Evolutionary conservation across 2,329 filamentous ascomycete genomes (phyloP).

Genomic region (Sodiomyces alkalinus): DNA sequence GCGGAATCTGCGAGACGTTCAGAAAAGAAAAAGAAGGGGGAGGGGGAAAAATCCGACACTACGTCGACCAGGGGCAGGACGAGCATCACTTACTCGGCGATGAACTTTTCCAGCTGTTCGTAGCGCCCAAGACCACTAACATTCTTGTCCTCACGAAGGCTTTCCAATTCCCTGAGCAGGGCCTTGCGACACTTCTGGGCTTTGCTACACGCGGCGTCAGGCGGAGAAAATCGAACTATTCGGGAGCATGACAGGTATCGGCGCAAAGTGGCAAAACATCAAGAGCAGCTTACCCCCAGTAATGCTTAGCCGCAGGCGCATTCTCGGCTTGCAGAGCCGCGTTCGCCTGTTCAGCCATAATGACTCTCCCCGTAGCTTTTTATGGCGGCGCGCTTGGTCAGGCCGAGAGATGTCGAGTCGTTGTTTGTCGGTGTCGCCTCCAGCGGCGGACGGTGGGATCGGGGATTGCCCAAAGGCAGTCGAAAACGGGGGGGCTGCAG

Average conservation of each 20-base stretch:
- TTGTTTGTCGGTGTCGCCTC: neutral
- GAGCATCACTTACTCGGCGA: conserved; percentile 22
- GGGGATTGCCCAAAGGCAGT: no score
- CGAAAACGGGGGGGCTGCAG: no score
- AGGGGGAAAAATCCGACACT: neutral
- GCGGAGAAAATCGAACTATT: no score
- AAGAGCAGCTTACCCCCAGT: no score
- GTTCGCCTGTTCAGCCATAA: no score
- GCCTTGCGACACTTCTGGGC: conserved; percentile 27
- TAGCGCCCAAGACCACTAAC: conserved; percentile 25
- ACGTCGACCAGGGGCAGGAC: no score
- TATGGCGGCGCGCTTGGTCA: neutral
- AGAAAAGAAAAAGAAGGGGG: neutral
- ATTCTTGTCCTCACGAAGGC: conserved; percentile 20
- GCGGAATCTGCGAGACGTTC: conserved; percentile 41
- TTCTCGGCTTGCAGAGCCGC: no score
- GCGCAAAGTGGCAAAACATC: no score
- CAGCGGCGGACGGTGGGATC: neutral
- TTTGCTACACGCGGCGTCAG: no score
- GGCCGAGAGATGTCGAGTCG: neutral
- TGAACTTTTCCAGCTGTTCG: conserved; percentile 24
- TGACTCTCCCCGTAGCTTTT: neutral
- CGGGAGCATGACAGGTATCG: no score
- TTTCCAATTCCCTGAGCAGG: conserved; percentile 26
- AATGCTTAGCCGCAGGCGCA: no score